Base-by-base conservation (phyloP, 768 basidiomycete genomes). In the Lepiota subincarnata region DNA sequence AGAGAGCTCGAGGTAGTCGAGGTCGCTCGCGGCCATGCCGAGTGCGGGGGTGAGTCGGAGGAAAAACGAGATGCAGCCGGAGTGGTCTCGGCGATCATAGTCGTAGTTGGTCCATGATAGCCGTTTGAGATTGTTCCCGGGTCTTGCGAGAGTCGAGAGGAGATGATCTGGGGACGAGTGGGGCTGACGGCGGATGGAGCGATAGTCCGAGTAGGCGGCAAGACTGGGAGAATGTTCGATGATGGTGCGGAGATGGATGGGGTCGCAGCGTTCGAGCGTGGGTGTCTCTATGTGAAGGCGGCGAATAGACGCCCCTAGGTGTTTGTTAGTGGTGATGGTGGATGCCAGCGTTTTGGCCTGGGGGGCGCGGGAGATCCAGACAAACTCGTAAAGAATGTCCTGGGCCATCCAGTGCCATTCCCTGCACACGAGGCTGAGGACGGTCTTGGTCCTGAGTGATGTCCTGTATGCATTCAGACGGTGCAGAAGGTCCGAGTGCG, bases 21-120 rank as follows among this genome's bases (percentile, higher is more conserved):
- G 71, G 40, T 73, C 73, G 8, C 69, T 74, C 0, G 82, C 80
- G 3, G 78, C 74, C 37, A 73, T 76, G 43, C 70, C 70, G 42
- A 83, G 71, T 37, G 82, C 73, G 4, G 80, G 80, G 1, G 73
- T 79, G 60, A 83, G 78, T 37, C 79, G 77, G 19, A 74, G 70
- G 53, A 82, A 82, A 55, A 74, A 73, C 0, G 78, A 76, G 1
- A 78, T 70, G 48, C 86, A 83, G 53, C 56, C 56, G 4, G 57
- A 62, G 22, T 60, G 64, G 50, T 68, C 64, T 3, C 53, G 42
- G 3, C 55, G 52, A 47, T 67, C 64, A 41, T 70, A 63, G 28
- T 82, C 84, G 59, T 89, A 89, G 61, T 81, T 87, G 34, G 87
- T 89, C 78, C 85, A 87, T 20, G 80, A 82, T 12, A 89, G 70